Evolutionary conservation across 1,284 basidiomycete species (phyloP), one percentile per base, ranked within the genome.

Genomic region (Heimioporus retisporus): DNA sequence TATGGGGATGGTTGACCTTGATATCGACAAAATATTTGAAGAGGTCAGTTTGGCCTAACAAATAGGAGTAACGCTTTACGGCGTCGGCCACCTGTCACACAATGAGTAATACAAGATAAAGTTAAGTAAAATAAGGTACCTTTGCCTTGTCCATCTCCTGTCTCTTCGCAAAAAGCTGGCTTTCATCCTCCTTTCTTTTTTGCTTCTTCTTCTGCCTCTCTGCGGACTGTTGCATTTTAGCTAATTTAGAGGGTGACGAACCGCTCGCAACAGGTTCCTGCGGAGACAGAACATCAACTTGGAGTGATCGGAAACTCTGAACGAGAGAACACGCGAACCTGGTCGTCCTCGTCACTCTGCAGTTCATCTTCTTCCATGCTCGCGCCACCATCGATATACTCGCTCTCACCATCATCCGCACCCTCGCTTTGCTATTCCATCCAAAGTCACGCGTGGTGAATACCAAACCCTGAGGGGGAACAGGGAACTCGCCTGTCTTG

Each of bases 11-110:
- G 57, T 84, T 60, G 50, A 93, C 95, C 87, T 97, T 97, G 81
- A 97, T 92, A 76, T 97, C 95, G 13, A 97, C 94, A 74, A 98
- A 98, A 79, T 98, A 96, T 73, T 95, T 94, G 84, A 98, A 98
- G 21, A 98, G 85, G 72, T 98, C 97, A 0, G 96, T 98, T 80
- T 98, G 96, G 11, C 96, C 97, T 1, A 98, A 87, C 21, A 98
- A 88, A 80, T 97, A 98, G 13, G 94, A 95, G 79, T 98, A 98
- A 18, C 96, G 92, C 80, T 98, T 98, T 72, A 98, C 93, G 43
- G 96, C 95, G 76, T 98, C 96, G n/a, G 94, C 83, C 44, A 96
- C 87, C 95, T 97, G 70, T 48, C 53, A 69, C 57, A 35, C 23
- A 7, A 58, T 71, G 31, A 69, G 59, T 48, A 59, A 48, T 31